phyloP scores from a whole-genome alignment of 140 eudicot species.

The Oenanthe javanica region DNA sequence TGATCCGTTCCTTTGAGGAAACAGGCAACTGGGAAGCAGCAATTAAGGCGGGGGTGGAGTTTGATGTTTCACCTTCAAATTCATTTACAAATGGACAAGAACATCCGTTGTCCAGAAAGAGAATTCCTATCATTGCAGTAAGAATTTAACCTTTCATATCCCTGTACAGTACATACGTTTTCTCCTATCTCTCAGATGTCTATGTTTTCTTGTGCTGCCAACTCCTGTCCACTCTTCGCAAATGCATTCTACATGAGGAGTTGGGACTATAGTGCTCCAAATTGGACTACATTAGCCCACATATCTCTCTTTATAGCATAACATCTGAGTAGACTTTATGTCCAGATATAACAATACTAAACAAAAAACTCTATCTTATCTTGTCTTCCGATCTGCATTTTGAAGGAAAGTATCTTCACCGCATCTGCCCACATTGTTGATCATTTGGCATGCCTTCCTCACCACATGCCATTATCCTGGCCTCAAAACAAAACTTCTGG shows the following conservation, averaged over 20 bases:
- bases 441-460: not conserved
- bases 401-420: not conserved
- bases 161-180: not conserved
- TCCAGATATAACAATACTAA: not conserved
- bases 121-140: constrained; percentile 79
- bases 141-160: constrained; percentile 19
- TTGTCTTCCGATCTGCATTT: not conserved
- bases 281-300: not conserved
- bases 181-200: not conserved
- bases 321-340: not conserved
- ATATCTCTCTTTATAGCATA: not conserved
- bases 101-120: constrained; percentile 19
- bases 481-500: not conserved
- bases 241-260: not conserved
- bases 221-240: not conserved
- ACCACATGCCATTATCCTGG: not conserved
- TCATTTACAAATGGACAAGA: constrained; percentile 19
- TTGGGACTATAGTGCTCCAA: not conserved
- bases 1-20: constrained; percentile 78
- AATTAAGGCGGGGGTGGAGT: constrained; percentile 70
- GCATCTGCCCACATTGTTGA: not conserved
- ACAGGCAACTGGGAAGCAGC: constrained; percentile 94
- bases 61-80: constrained; percentile 22
- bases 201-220: not conserved
- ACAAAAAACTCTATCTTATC: not conserved